Conservation (phyloP, 2,329 filamentous ascomycete species). For the Colletotrichum sublineola region DNA sequence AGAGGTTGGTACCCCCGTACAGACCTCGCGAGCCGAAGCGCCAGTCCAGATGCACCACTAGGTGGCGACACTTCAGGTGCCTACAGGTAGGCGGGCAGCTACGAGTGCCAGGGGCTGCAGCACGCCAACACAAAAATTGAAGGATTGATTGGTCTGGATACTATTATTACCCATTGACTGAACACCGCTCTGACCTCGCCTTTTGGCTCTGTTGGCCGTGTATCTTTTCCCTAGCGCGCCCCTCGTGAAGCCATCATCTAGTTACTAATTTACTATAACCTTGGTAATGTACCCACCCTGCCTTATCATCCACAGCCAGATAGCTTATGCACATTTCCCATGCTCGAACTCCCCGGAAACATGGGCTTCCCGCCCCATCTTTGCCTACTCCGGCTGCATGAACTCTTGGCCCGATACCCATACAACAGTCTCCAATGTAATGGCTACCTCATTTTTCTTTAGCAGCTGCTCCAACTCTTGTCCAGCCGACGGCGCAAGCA, state of each 20-base stretch:
- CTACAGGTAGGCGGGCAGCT: neutral
- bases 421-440: neutral
- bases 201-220: neutral
- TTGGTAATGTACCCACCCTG: neutral
- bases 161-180: neutral
- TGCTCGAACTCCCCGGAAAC: slow-evolving; percentile 29
- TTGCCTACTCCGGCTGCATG: slow-evolving; percentile 11
- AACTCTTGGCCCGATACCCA: neutral
- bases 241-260: neutral
- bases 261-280: neutral
- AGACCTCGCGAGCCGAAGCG: neutral
- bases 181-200: slow-evolving; percentile 18
- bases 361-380: slow-evolving; percentile 14
- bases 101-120: neutral
- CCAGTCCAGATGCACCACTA: slow-evolving; percentile 2
- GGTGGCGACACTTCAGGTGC: neutral
- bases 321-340: slow-evolving; percentile 8
- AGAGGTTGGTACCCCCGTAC: slow-evolving; percentile 3
- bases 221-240: neutral
- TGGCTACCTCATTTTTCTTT: neutral
- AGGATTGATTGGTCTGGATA: slow-evolving; percentile 14
- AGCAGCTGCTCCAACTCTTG: neutral
- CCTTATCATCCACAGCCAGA: neutral
- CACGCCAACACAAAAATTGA: neutral
- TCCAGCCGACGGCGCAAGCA: slow-evolving; percentile 18